Evolutionary conservation across 2,329 filamentous ascomycete species (phyloP).

Genomic region (Aureobasidium sp.): DNA sequence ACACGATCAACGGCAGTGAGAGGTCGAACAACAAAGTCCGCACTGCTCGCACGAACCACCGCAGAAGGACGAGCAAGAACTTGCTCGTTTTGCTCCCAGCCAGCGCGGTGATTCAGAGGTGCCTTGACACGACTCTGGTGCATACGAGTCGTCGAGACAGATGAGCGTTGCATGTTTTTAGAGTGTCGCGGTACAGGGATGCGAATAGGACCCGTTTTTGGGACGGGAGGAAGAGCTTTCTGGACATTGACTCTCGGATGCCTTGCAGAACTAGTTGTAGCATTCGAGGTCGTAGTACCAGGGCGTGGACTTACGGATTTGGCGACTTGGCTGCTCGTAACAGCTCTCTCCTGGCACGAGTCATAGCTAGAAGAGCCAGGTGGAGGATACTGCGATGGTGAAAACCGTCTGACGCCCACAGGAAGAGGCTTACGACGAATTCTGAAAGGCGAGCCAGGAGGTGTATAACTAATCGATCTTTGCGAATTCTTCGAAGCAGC

Average conservation of each 20-base stretch:
- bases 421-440: conserved; percentile 5
- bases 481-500: neutral
- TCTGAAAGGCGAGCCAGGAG: neutral
- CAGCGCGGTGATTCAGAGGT: neutral
- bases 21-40: neutral
- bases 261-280: neutral
- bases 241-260: neutral
- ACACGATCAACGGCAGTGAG: neutral
- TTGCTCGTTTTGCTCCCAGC: neutral
- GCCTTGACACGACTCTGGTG: neutral
- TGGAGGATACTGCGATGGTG: neutral
- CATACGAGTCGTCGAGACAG: neutral
- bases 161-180: neutral
- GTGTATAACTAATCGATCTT: neutral
- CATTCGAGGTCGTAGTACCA: no score
- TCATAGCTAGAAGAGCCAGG: neutral
- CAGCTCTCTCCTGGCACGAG: neutral
- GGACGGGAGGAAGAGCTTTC: neutral
- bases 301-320: no score
- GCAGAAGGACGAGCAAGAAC: no score
- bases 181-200: neutral
- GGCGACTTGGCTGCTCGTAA: no score
- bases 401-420: neutral
- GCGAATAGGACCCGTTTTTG: neutral
- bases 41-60: neutral